Conservation (phyloP, 2,329 filamentous ascomycete genomes). For the Phialemoniopsis sp. region DNA sequence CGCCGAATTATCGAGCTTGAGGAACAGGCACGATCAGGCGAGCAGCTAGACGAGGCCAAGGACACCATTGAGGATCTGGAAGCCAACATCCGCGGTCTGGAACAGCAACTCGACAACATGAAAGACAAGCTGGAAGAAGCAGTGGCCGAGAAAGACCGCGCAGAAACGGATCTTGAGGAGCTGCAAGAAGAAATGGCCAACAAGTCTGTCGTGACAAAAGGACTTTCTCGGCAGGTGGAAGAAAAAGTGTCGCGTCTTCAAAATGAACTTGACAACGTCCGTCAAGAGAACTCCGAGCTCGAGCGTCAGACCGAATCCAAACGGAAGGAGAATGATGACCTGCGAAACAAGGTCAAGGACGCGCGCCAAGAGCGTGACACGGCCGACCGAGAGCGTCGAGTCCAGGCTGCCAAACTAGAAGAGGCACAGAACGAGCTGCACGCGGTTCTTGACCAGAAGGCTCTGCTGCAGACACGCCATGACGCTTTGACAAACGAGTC, state of each 20-base stretch:
- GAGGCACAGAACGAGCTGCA: conserved; percentile 57
- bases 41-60: conserved; percentile 51
- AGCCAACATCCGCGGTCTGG: conserved; percentile 45
- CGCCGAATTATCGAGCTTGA: conserved; percentile 51
- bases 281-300: conserved; percentile 43
- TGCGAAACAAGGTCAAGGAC: conserved; percentile 39
- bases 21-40: conserved; percentile 45
- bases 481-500: conserved; percentile 65
- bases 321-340: conserved; percentile 38
- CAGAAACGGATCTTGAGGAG: conserved; percentile 57
- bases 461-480: conserved; percentile 64
- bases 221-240: conserved; percentile 69
- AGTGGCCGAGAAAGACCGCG: conserved; percentile 48
- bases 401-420: conserved; percentile 46
- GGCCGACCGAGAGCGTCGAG: conserved; percentile 25
- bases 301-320: conserved; percentile 45
- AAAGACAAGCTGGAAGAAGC: conserved; percentile 52
- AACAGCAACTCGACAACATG: conserved; percentile 50
- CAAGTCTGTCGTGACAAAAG: conserved; percentile 73
- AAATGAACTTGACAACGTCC: conserved; percentile 54
- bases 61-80: conserved; percentile 58
- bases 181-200: conserved; percentile 75
- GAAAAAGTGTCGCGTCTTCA: conserved; percentile 66
- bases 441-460: conserved; percentile 58
- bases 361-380: conserved; percentile 36